Percentiles rank a stretch among this genome's conserved stretches.
These are phyloP conservation scores for Biscogniauxia marginata DNA, from an alignment of 2,329 filamentous ascomycete species.

Conservation along the genomic window DNA sequence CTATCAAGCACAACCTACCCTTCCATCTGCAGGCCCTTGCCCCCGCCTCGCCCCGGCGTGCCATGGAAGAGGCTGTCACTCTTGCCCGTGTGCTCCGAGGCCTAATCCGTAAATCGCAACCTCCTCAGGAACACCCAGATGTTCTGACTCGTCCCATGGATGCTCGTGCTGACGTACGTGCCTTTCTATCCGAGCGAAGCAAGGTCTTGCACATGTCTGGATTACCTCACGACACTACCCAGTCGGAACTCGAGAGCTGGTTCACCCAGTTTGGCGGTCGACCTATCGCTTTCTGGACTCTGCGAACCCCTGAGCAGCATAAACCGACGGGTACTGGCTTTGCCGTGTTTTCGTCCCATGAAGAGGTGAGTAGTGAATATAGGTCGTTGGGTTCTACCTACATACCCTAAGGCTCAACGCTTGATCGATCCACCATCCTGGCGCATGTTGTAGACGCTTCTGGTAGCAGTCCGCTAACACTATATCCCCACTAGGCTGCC, in stretches of 20 bases:
- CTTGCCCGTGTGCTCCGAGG: slow-evolving; percentile 89
- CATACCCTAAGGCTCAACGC: not conserved
- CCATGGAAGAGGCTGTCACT: slow-evolving; percentile 97
- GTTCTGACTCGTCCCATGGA: slow-evolving; percentile 95
- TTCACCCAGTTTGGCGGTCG: slow-evolving; percentile 98
- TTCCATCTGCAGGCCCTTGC: slow-evolving; percentile 97
- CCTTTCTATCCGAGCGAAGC: slow-evolving; percentile 92
- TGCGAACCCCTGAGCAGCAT: slow-evolving; percentile 96
- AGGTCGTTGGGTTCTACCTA: not conserved
- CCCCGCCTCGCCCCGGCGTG: slow-evolving; percentile 89
- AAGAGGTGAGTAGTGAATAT: slow-evolving; percentile 72
- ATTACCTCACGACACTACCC: slow-evolving; percentile 94
- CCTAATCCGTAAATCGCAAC: slow-evolving; percentile 93
- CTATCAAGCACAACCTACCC: slow-evolving; percentile 97
- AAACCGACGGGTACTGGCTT: slow-evolving; percentile 99
- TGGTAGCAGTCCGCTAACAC: slow-evolving; percentile 4
- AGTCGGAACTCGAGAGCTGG: slow-evolving; percentile 98
- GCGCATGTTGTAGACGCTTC: not conserved
- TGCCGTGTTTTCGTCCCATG: slow-evolving; percentile 97
- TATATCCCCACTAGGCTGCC: slow-evolving; percentile 64
- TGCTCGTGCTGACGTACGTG: slow-evolving; percentile 90
- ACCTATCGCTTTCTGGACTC: slow-evolving; percentile 98
- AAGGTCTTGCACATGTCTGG: slow-evolving; percentile 99
- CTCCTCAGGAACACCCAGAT: slow-evolving; percentile 88
- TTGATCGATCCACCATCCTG: not conserved